Evolutionary conservation across 1,284 basidiomycete species (phyloP).

Genomic region (Puccinia horiana): DNA sequence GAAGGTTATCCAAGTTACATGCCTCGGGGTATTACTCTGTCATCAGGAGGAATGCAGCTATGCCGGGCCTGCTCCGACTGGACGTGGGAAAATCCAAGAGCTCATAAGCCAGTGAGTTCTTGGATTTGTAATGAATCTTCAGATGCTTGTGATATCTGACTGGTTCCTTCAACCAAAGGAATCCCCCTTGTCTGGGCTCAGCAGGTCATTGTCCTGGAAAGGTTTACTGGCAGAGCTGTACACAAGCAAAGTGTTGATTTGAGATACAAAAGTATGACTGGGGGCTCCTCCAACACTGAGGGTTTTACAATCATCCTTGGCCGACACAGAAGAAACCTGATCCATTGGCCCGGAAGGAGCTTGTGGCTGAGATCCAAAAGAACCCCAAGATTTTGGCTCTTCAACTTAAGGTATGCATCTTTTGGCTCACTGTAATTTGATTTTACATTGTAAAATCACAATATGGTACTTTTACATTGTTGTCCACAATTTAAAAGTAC

Average conservation of each 20-base stretch:
- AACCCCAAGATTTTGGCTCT: background rate
- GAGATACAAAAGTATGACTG: background rate
- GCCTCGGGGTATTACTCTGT: background rate
- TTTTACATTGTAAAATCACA: background rate
- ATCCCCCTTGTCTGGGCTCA: background rate
- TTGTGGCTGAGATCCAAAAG: background rate
- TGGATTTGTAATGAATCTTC: no score
- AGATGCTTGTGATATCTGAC: no score
- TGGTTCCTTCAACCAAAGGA: background rate
- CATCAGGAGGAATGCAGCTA: background rate
- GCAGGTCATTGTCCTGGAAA: background rate
- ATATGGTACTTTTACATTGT: no score
- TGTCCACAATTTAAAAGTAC: no score
- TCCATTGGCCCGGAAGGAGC: background rate
- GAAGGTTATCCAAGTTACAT: background rate
- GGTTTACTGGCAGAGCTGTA: background rate
- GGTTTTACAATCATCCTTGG: background rate
- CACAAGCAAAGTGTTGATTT: background rate
- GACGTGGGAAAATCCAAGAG: background rate
- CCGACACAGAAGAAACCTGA: background rate
- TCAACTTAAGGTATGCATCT: background rate
- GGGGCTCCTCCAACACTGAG: background rate
- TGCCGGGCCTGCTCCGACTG: background rate
- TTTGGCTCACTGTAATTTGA: background rate
- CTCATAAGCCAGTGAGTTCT: background rate